Conservation (phyloP, 495 filamentous ascomycete genomes). For the Cudoniella acicularis region DNA sequence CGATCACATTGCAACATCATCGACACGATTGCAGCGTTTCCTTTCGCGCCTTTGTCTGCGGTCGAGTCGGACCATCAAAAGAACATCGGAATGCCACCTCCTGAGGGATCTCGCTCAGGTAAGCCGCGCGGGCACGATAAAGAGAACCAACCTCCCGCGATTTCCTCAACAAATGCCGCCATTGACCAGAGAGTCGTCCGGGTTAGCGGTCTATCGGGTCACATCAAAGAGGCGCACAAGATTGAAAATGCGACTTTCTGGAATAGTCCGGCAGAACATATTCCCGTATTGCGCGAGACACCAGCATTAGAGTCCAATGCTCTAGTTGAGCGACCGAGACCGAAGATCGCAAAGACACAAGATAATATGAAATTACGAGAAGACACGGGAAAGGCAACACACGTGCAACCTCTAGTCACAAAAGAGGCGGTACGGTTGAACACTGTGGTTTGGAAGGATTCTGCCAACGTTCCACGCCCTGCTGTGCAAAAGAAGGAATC, state of each 20-base stretch:
- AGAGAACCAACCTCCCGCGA: background rate
- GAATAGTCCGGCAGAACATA: background rate
- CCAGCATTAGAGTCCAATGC: background rate
- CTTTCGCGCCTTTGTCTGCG: too few relatives aligned
- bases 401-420: background rate
- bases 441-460: background rate
- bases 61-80: too few relatives aligned
- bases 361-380: background rate
- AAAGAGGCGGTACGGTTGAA: background rate
- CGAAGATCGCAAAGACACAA: background rate
- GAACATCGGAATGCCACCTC: background rate
- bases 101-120: background rate
- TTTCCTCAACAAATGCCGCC: too few relatives aligned
- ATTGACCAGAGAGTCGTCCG: too few relatives aligned
- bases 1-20: too few relatives aligned
- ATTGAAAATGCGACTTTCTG: background rate
- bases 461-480: background rate
- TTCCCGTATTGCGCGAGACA: background rate
- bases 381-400: background rate
- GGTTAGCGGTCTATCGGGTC: too few relatives aligned
- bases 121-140: background rate
- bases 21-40: too few relatives aligned
- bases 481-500: background rate
- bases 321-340: background rate
- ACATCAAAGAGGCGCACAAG: background rate